Base-by-base conservation (phyloP, 2,329 filamentous ascomycete species). In the Claviceps spartinae region DNA sequence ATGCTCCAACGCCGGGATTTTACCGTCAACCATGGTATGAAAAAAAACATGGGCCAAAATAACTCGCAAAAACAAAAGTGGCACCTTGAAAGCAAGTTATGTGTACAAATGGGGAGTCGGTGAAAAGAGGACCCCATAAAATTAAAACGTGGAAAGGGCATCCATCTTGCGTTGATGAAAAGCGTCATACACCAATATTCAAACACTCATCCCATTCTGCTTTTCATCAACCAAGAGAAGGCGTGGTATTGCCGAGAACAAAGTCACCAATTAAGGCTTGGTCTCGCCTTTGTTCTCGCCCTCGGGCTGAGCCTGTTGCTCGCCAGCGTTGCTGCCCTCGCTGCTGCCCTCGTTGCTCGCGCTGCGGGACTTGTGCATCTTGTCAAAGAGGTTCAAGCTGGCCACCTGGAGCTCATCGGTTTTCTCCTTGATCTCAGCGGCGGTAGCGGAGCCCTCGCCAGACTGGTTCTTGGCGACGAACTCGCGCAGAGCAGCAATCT, bases 381-480 rank as follows among this genome's bases (percentile, higher is more conserved):
- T 96, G 78, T 97, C 93, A 72, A 98, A 97, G 65, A 97, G 83
- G 75, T 87, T 95, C 74, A 98, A 78, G 72, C 86, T 91, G 61
- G 91, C 88, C 69, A 86, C 87, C 77, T 97, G 93, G 67, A 98
- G 86, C 73, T 96, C 91, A 61, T 97, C 93, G 64, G 88, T 94
- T 88, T 96, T 96, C 76, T 88, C 82, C 86, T 97, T 97, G 72
- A 98, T 85, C 73, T 97, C 87, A 59, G 87, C 86, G 49, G 90
- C 86, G 55, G 88, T 94, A 64, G 86, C 82, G 57, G 76, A 81
- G 65, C 84, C 83, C 77, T 98, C 93, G 58, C 91, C 91, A 63
- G 88, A 81, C 77, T 96, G 91, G 79, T 82, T 94, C 84, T 95
- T 90, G 75, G 83, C 83, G 62, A 97, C 83, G 67, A 91, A 87